Evolutionary conservation across 1,284 basidiomycete species (phyloP), one percentile per base, ranked within the genome.

Genomic region (Fistulinella cinereoalba): DNA sequence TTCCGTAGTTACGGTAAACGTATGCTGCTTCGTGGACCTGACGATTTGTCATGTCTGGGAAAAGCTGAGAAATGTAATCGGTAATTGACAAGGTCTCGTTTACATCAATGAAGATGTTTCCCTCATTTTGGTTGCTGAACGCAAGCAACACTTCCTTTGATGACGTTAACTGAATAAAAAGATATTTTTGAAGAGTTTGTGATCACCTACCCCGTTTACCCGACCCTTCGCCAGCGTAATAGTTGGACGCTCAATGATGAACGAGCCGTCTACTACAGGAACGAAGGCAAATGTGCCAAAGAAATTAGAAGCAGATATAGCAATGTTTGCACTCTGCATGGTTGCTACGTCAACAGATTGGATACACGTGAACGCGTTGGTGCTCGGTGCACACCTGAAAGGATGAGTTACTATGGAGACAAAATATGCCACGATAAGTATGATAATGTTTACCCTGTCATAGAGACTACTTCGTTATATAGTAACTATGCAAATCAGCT

Each of bases 251-350:
- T 71, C 66, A 8, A 58, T 41, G 28, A 69, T 67, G 43, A 68
- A 65, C 4, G 53, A 55, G 1, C 64, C 68, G 40, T 70, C 68
- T 11, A 70, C 57, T 12, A 70, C 67, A 0, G 68, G 68, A 27
- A 62, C 54, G 18, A 64, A 60, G 6, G 42, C 36, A 27, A 37
- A 63, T 8, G 59, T 67, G 0, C 62, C 68, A 43, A 45, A 60
- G 51, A 69, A 66, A 22, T 22, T 51, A 24, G 56, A 45, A 3
- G 0, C 1, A 12, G 37, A 47, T 12, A 68, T 34, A 4, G 44
- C 27, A 3, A 40, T 16, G 49, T 66, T 65, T 15, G 40, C 51
- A 3, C 43, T 28, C 32, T 57, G 43, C 9, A 71, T 54, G 0
- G 33, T 44, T 3, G 42, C 27, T 24, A 46, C 56, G 12, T 64